A percentile compares a stretch with the other conserved stretches of the same genome.
Conservation (phyloP, 495 filamentous ascomycete species). For the Aspergillus indologenus region DNA sequence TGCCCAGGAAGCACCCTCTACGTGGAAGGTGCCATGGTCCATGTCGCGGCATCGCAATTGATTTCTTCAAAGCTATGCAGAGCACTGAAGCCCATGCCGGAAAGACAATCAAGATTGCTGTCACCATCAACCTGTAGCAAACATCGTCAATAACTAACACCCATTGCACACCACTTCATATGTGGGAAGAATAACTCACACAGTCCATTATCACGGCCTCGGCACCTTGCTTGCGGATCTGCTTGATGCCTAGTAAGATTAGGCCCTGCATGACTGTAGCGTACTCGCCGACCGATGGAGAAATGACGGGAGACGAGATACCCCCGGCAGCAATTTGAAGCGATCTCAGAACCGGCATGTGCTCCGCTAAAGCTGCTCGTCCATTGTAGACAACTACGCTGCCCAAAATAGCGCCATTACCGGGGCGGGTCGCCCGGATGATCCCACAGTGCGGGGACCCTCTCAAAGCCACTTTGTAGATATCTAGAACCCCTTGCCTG, state of each 20-base stretch:
- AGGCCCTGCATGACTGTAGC: slow-evolving; percentile 75
- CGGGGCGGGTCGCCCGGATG: slow-evolving; percentile 71
- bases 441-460: slow-evolving; percentile 73
- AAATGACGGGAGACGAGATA: slow-evolving; percentile 77
- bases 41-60: slow-evolving; percentile 68
- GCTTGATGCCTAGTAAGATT: slow-evolving; percentile 74
- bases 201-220: slow-evolving; percentile 70
- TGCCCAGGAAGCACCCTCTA: neutral
- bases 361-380: slow-evolving; percentile 61
- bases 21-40: slow-evolving; percentile 53
- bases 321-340: slow-evolving; percentile 57
- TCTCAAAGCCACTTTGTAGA: slow-evolving; percentile 74
- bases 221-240: slow-evolving; percentile 74
- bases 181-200: slow-evolving; percentile 47
- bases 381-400: slow-evolving; percentile 80
- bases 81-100: slow-evolving; percentile 72
- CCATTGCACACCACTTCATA: neutral
- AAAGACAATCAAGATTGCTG: slow-evolving; percentile 65
- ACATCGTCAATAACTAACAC: slow-evolving; percentile 21
- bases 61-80: slow-evolving; percentile 79
- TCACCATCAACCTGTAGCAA: slow-evolving; percentile 61
- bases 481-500: slow-evolving; percentile 75
- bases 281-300: slow-evolving; percentile 63
- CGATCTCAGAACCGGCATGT: slow-evolving; percentile 62
- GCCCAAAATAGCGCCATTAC: slow-evolving; percentile 67